Base-by-base conservation (phyloP, 306 rosid species). In the Vicia sativa region DNA sequence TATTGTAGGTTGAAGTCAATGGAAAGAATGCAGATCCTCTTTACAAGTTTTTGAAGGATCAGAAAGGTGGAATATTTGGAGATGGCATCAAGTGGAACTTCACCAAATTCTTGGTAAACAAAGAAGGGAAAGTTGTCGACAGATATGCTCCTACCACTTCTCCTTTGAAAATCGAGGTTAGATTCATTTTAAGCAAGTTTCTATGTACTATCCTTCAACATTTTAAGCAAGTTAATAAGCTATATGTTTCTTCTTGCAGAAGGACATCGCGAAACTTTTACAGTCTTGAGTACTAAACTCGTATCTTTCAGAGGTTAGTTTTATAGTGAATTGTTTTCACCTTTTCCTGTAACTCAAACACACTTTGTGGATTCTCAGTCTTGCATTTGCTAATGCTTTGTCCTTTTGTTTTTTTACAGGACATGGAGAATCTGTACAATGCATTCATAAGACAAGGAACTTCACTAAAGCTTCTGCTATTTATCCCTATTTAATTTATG, bases 41-140 rank as follows among this genome's bases (percentile, higher is more conserved):
- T 63, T 91, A 80, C 77, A 85, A 83, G 80, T 91, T 80, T 79
- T 72, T 91, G 64, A 91, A 91, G 74, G 66, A 70, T 4, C 78
- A 85, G 82, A 84, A 89, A 70, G 87, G 90, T 0, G 97, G 97
- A 21, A 43, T 91, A 75, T 86, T 89, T 73, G 96, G 96, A 59
- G 93, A 80, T 72, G 87, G 89, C 68, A 82, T 91, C 82, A 89
- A 91, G 72, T 91, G 97, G 97, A 91, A 89, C 90, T 91, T 91
- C 84, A 85, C 97, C 14, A 91, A 91, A 86, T 89, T 91, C 86
- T 75, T 91, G 31, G 82, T 87, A 6, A 82, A 78, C 82, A 91
- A 87, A 85, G 87, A 89, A 68, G 96, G 97, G 62, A 81, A 87
- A 74, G 95, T 91, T 53, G 96, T 89, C 43, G 86, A 82, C 14